Conservation (phyloP, 129 eudicot genomes). For the Centaurea solstitialis region DNA sequence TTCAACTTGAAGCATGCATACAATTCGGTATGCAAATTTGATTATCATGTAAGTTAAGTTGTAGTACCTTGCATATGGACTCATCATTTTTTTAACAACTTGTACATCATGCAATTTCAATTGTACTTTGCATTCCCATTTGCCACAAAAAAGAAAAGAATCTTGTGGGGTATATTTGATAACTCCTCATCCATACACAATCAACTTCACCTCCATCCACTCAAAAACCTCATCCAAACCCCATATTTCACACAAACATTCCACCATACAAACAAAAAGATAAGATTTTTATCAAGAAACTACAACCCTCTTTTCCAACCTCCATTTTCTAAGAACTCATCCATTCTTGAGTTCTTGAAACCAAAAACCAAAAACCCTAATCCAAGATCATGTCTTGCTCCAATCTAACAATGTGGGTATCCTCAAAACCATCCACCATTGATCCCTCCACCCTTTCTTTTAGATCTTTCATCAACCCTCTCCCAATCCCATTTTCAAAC, state of each 20-base stretch:
- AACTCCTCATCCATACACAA: slow-evolving; percentile 27
- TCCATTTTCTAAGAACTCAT: slow-evolving; percentile 4
- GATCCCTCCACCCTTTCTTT: slow-evolving; percentile 37
- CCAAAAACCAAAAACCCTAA: slow-evolving; percentile 7
- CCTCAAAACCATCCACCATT: slow-evolving; percentile 38
- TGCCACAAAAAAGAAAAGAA: not conserved
- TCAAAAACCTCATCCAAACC: slow-evolving; percentile 41
- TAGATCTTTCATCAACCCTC: slow-evolving; percentile 31
- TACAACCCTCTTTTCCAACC: slow-evolving; percentile 16
- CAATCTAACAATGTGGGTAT: slow-evolving; percentile 41
- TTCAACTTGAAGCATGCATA: not conserved
- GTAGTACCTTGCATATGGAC: not conserved
- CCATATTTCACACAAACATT: slow-evolving; percentile 7
- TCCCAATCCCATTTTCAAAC: slow-evolving; percentile 20
- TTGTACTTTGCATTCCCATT: not conserved
- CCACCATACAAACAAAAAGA: slow-evolving; percentile 38
- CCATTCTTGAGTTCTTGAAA: slow-evolving; percentile 31
- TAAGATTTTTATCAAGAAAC: slow-evolving; percentile 43
- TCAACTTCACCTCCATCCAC: slow-evolving; percentile 36
- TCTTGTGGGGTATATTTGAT: slow-evolving; percentile 21
- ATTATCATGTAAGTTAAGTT: not conserved
- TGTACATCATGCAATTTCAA: slow-evolving; percentile 10
- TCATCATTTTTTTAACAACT: not conserved
- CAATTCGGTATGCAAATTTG: not conserved
- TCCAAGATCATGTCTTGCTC: slow-evolving; percentile 40